These are phyloP conservation scores for Aaosphaeria pasadenensis DNA, from an alignment of 2,329 filamentous ascomycete species.

Conservation along the genomic window DNA sequence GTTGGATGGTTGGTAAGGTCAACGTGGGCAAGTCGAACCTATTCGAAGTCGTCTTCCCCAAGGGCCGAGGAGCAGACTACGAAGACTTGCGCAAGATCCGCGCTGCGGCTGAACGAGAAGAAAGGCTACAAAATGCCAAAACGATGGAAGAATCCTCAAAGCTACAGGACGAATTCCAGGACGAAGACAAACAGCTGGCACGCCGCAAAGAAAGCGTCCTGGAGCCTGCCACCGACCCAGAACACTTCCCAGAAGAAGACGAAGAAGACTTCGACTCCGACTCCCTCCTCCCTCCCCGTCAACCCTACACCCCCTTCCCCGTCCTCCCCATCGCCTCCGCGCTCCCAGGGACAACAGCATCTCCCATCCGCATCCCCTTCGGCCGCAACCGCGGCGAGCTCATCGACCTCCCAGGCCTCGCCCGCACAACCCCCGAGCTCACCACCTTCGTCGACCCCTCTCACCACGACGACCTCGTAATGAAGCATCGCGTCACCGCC, in stretches of 20 bases:
- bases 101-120: slow-evolving; percentile 28
- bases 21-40: slow-evolving; percentile 96
- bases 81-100: slow-evolving; percentile 35
- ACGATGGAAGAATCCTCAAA: slow-evolving; percentile 9
- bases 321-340: slow-evolving; percentile 82
- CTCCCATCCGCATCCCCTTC: slow-evolving; percentile 89
- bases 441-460: slow-evolving; percentile 67
- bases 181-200: slow-evolving; percentile 30
- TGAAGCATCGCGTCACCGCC: slow-evolving; percentile 73
- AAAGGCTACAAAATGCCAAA: slow-evolving; percentile 24
- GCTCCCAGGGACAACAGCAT: slow-evolving; percentile 89
- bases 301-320: slow-evolving; percentile 71
- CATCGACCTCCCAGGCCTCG: slow-evolving; percentile 85
- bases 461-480: slow-evolving; percentile 66
- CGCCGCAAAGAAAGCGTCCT: slow-evolving; percentile 10
- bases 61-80: slow-evolving; percentile 49
- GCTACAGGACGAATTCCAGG: slow-evolving; percentile 25
- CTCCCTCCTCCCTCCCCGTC: slow-evolving; percentile 71
- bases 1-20: slow-evolving; percentile 97
- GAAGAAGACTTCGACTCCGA: slow-evolving; percentile 30
- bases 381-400: slow-evolving; percentile 83
- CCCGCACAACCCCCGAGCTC: slow-evolving; percentile 62
- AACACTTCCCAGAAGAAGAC: slow-evolving; percentile 12
- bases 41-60: slow-evolving; percentile 83
- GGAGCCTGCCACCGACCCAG: slow-evolving; percentile 7